phyloP scores from a whole-genome alignment of 2,329 filamentous ascomycete species.

The Verticillium dahliae region DNA sequence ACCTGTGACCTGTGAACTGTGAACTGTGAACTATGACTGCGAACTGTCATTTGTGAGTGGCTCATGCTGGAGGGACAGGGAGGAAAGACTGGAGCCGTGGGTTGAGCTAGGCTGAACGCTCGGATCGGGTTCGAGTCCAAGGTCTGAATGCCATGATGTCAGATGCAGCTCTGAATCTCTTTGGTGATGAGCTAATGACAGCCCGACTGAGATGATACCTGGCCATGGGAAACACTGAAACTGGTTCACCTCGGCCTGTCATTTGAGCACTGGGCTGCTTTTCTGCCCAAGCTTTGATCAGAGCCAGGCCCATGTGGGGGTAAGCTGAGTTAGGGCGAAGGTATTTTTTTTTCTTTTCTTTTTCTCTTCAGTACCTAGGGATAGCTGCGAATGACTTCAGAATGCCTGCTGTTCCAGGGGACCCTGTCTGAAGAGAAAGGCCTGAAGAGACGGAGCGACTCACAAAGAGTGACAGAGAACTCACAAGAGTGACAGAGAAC shows the following conservation, averaged over 20 bases:
- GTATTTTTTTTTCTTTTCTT: neutral
- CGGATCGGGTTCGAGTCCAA: neutral
- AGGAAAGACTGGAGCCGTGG: neutral
- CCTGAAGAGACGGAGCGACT: too few relatives aligned
- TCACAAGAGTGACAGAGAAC: too few relatives aligned
- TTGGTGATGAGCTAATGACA: too few relatives aligned
- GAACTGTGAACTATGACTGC: too few relatives aligned
- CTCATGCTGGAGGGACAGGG: neutral
- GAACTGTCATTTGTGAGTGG: too few relatives aligned
- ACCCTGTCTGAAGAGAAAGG: neutral
- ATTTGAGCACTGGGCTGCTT: neutral
- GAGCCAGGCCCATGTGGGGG: neutral
- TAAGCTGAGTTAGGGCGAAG: neutral
- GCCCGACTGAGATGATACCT: too few relatives aligned
- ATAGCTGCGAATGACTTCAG: neutral
- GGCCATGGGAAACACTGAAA: neutral
- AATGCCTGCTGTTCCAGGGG: neutral
- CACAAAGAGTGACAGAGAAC: too few relatives aligned
- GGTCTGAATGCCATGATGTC: neutral
- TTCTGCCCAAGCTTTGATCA: neutral
- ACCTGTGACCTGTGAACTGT: too few relatives aligned
- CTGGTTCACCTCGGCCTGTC: neutral
- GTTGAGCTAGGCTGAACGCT: neutral
- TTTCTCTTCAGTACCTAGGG: neutral
- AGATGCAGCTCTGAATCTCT: neutral